Evolutionary conservation across 352 stramenopile species (phyloP).

Genomic region (Pythium aquatile): DNA sequence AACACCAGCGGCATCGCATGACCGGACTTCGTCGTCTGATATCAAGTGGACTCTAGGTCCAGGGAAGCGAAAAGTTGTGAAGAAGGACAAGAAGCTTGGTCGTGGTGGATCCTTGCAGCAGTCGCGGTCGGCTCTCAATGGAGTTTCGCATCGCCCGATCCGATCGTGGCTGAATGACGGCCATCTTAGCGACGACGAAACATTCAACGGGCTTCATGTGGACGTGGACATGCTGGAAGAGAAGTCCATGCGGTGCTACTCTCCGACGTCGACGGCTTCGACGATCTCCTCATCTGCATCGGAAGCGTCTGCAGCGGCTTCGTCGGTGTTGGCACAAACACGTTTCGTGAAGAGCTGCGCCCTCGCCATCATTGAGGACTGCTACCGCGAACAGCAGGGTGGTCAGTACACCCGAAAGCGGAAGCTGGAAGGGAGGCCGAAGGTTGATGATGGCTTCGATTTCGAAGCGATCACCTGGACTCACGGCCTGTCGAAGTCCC

Average conservation of each 20-base stretch:
- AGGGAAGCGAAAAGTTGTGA: constrained; percentile 28
- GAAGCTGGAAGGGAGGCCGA: constrained; percentile 53
- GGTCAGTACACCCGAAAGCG: constrained; percentile 63
- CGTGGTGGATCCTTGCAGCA: constrained; percentile 9
- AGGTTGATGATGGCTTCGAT: constrained; percentile 32
- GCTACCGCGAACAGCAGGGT: constrained; percentile 49
- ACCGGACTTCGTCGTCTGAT: constrained; percentile 18
- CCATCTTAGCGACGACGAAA: not conserved
- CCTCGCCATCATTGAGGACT: constrained; percentile 67
- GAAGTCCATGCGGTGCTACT: constrained; percentile 25
- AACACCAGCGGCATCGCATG: not conserved
- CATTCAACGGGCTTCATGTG: not conserved
- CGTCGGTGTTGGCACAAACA: constrained; percentile 36
- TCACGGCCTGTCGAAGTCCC: constrained; percentile 39
- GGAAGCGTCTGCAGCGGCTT: constrained; percentile 35
- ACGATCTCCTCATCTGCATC: constrained; percentile 39
- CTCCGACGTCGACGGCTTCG: constrained; percentile 41
- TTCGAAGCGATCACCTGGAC: constrained; percentile 39
- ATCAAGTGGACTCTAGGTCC: constrained; percentile 29
- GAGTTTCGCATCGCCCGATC: constrained; percentile 7
- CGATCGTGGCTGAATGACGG: constrained; percentile 12
- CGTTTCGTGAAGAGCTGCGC: constrained; percentile 65
- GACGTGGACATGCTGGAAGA: constrained; percentile 29
- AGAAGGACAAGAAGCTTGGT: constrained; percentile 31
- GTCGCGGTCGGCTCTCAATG: not conserved